These are phyloP conservation scores for Fraxinus baroniana DNA, from an alignment of 305 asterid species.

Conservation along the genomic window DNA sequence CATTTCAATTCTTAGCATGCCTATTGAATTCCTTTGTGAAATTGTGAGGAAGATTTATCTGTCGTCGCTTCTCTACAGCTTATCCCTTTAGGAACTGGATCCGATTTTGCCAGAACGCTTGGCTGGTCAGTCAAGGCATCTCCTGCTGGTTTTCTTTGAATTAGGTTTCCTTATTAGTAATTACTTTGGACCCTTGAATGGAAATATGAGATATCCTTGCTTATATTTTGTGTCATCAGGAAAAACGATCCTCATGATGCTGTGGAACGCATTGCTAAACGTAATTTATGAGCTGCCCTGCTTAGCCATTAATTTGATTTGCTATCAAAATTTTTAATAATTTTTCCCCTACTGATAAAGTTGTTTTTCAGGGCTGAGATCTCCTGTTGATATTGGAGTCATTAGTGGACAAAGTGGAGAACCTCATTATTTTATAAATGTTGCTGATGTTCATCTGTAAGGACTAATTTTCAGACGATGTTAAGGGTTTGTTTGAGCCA, in stretches of 20 bases:
- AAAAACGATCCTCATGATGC: constrained; percentile 79
- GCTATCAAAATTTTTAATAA: not conserved
- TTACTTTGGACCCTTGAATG: constrained; percentile 16
- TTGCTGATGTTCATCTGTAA: constrained; percentile 87
- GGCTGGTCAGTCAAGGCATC: constrained; percentile 65
- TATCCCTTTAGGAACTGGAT: constrained; percentile 90
- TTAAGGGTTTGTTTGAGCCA: not conserved
- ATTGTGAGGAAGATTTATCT: constrained; percentile 18
- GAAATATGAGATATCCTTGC: constrained; percentile 15
- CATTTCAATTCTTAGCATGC: constrained; percentile 16
- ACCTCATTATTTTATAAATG: constrained; percentile 77
- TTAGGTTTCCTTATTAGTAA: constrained; percentile 9
- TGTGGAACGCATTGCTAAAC: constrained; percentile 73
- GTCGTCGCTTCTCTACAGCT: constrained; percentile 52
- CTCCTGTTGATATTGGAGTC: constrained; percentile 69
- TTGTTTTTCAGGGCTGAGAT: constrained; percentile 59
- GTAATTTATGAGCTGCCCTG: constrained; percentile 32
- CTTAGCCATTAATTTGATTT: not conserved
- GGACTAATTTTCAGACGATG: constrained; percentile 25
- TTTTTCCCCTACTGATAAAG: constrained; percentile 22
- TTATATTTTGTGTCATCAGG: constrained; percentile 44
- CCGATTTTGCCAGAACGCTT: constrained; percentile 85
- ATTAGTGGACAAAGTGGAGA: constrained; percentile 57
- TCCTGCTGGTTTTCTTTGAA: constrained; percentile 20
- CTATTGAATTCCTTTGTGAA: constrained; percentile 12